A percentile compares a stretch with the other conserved stretches of the same genome.
Conservation (phyloP, 2,329 filamentous ascomycete genomes). For the Botrytis aclada region DNA sequence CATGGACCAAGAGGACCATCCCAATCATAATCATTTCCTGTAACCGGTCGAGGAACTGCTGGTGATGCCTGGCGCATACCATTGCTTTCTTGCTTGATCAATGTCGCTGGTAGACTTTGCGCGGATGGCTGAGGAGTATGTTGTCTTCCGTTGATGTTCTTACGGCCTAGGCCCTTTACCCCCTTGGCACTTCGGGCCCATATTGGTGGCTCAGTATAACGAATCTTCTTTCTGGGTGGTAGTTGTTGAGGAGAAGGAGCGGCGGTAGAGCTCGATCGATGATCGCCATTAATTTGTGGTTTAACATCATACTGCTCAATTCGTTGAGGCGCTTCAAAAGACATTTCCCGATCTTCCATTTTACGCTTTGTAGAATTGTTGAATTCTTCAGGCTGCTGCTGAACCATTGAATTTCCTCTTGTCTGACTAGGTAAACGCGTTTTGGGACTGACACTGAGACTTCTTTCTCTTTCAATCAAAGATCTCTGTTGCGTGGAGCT, state of each 20-base stretch:
- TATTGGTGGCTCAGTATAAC: constrained; percentile 52
- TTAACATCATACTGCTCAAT: constrained; percentile 24
- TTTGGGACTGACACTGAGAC: constrained; percentile 75
- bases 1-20: constrained; percentile 49
- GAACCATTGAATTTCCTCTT: constrained; percentile 22
- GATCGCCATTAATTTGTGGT: constrained; percentile 29
- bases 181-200: constrained; percentile 39
- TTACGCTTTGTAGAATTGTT: constrained; percentile 32
- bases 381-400: constrained; percentile 26
- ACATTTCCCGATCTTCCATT: constrained; percentile 33
- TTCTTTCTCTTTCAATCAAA: constrained; percentile 63
- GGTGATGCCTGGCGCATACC: constrained; percentile 28
- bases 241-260: constrained; percentile 39
- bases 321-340: constrained; percentile 25
- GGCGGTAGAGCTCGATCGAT: constrained; percentile 21
- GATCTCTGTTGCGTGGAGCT: constrained; percentile 44
- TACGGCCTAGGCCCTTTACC: constrained; percentile 24
- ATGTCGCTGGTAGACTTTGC: constrained; percentile 16
- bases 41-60: constrained; percentile 18
- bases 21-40: constrained; percentile 13
- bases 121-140: constrained; percentile 20
- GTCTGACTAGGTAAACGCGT: constrained; percentile 51
- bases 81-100: constrained; percentile 32
- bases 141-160: constrained; percentile 31
- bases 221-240: constrained; percentile 48